phyloP scores from a whole-genome alignment of 164 flowering plant genomes.

The Annona cherimola region DNA sequence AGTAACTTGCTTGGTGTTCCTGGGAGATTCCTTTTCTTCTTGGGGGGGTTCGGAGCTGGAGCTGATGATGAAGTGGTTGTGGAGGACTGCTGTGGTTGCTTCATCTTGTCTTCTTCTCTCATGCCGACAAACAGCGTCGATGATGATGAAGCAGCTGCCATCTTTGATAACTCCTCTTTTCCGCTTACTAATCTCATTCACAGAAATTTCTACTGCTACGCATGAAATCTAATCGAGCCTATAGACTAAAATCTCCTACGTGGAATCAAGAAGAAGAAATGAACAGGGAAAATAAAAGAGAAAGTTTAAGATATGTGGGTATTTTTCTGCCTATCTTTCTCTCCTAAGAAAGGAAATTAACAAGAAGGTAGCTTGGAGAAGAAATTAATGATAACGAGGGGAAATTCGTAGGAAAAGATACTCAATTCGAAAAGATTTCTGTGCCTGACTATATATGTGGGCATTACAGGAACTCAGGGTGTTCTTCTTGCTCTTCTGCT shows the following conservation, averaged over 20 bases:
- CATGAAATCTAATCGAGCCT: conserved; percentile 19
- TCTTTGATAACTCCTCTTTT: conserved; percentile 9
- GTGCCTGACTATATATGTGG: conserved; percentile 2
- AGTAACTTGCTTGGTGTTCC: conserved; percentile 74
- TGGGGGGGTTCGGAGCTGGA: conserved; percentile 28
- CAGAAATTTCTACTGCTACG: conserved; percentile 9
- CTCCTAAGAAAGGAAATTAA: conserved; percentile 9
- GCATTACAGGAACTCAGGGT: neutral
- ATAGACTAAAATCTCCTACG: neutral
- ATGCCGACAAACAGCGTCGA: conserved; percentile 32
- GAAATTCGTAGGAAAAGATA: neutral
- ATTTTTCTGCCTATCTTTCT: neutral
- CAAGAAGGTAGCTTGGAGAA: conserved; percentile 8
- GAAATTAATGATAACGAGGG: neutral
- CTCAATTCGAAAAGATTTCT: conserved; percentile 5
- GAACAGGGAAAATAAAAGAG: conserved; percentile 12
- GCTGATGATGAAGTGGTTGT: conserved; percentile 42
- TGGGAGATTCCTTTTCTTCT: conserved; percentile 73
- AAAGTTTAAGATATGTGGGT: neutral
- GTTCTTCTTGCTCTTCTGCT: neutral
- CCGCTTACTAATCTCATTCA: neutral
- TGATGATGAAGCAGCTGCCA: conserved; percentile 40
- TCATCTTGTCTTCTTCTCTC: conserved; percentile 46
- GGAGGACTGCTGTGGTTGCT: conserved; percentile 27
- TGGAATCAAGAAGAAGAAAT: neutral